Evolutionary conservation across 2,329 filamentous ascomycete genomes (phyloP).

Genomic region (Stagonosporopsis chrysanthemi): DNA sequence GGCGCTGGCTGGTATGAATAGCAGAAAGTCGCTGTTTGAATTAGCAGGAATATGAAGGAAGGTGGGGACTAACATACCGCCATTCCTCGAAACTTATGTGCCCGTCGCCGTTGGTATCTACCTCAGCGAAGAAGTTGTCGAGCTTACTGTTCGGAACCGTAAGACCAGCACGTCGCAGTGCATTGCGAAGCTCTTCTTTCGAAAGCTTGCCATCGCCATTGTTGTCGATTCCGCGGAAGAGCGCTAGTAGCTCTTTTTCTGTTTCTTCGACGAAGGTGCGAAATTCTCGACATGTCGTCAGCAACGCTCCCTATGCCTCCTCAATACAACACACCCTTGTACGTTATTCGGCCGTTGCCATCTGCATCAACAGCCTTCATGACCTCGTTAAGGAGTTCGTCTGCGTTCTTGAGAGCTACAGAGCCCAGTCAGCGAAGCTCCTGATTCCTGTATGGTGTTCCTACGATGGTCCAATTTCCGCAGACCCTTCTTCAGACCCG

Average conservation of each 20-base stretch:
- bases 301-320: conserved; percentile 11
- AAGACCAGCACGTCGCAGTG: conserved; percentile 80
- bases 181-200: conserved; percentile 79
- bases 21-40: conserved; percentile 75
- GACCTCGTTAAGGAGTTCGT: conserved; percentile 81
- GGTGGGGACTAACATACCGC: conserved; percentile 71
- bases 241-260: conserved; percentile 78
- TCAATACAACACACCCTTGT: conserved; percentile 67
- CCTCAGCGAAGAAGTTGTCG: conserved; percentile 84
- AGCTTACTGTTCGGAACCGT: conserved; percentile 79
- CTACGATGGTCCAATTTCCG: conserved; percentile 90
- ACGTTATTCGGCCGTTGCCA: conserved; percentile 88
- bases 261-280: conserved; percentile 85
- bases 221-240: conserved; percentile 87
- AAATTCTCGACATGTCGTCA: conserved; percentile 72
- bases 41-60: conserved; percentile 13
- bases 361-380: conserved; percentile 84
- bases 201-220: conserved; percentile 87
- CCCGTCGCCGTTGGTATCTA: conserved; percentile 89
- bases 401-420: conserved; percentile 86
- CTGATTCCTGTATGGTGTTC: conserved; percentile 34
- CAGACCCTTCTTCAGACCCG: conserved; percentile 83
- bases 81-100: conserved; percentile 92
- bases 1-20: conserved; percentile 79
- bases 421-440: conserved; percentile 31